phyloP scores from a whole-genome alignment of 768 basidiomycete species.

The Lenzites betulinus region DNA sequence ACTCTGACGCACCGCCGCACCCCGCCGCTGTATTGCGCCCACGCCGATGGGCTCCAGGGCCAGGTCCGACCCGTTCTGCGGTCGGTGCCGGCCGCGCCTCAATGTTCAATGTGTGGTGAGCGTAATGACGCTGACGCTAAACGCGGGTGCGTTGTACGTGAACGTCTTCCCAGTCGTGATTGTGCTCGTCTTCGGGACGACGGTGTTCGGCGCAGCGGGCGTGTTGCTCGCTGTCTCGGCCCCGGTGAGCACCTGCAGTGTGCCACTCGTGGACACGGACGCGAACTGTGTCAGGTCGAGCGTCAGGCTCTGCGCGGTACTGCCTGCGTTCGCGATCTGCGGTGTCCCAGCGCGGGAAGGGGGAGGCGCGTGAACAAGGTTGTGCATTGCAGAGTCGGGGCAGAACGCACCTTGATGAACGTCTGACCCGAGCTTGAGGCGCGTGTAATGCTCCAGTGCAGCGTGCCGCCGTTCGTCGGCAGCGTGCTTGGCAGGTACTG shows the following conservation, averaged over 20 bases:
- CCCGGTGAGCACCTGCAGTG: constrained; percentile 53
- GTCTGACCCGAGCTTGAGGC: constrained; percentile 39
- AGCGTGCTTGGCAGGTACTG: constrained; percentile 66
- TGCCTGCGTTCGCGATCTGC: constrained; percentile 55
- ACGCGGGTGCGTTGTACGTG: constrained; percentile 54
- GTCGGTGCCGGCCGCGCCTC: no score
- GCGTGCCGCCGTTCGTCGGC: constrained; percentile 46
- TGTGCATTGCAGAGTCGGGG: neutral
- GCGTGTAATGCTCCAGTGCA: constrained; percentile 63
- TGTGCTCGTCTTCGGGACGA: constrained; percentile 47
- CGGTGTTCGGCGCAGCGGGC: constrained; percentile 47
- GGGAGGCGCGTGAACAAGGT: neutral
- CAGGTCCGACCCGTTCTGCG: neutral
- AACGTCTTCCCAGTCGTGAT: constrained; percentile 53
- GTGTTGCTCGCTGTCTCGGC: constrained; percentile 54
- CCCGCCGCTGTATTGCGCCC: no score
- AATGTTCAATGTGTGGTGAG: constrained; percentile 24
- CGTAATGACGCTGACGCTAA: constrained; percentile 43
- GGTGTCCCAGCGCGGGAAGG: no score
- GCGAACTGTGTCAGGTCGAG: constrained; percentile 55
- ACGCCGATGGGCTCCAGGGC: no score
- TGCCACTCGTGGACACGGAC: constrained; percentile 46
- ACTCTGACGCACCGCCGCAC: no score
- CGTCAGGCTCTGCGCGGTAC: constrained; percentile 41
- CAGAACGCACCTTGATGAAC: constrained; percentile 54